Evolutionary conservation across 306 rosid species (phyloP), one percentile per base, ranked within the genome.

Genomic region (Arachis stenosperma): DNA sequence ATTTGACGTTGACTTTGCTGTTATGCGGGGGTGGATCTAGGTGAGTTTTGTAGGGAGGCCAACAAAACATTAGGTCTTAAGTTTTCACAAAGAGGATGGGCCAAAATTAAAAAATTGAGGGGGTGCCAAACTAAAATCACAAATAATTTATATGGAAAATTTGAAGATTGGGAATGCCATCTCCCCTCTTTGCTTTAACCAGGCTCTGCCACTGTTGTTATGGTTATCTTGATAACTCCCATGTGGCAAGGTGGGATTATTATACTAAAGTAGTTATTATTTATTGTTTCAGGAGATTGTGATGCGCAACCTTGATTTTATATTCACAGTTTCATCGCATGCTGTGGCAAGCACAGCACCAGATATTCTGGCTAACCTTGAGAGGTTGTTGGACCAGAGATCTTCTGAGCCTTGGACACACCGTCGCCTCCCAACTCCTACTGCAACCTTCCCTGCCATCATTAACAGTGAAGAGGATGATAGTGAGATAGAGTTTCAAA

Each of bases 351-450:
- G 81, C 79, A 88, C 92, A 36, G 80, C 97, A 22, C 79, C 75
- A 15, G 96, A 91, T 80, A 64, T 91, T 82, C 64, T 94, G 66
- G 96, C 90, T 57, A 83, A 79, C 76, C 98, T 94, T 3, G 98
- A 94, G 81, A 87, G 64, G 50, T 63, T 75, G 53, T 82, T 94
- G 69, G 98, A 91, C 79, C 82, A 73, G 69, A 89, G 88, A 78
- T 93, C 98, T 72, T 93, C 92, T 36, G 97, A 91, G 81, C 83
- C 92, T 5, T 91, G 98, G 97, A 86, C 93, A 79, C 81, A 91
- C 81, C 96, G 90, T 62, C 86, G 88, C 46, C 87, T 91, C 65
- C 98, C 98, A 51, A 88, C 94, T 56, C 92, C 91, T 39, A 94
- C 98, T 53, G 97, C 98, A 54, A 89, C 96, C 68, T 85, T 88